These are phyloP conservation scores for Phaeosphaeriaceae sp. DNA, from an alignment of 2,329 filamentous ascomycete species.

Conservation along the genomic window DNA sequence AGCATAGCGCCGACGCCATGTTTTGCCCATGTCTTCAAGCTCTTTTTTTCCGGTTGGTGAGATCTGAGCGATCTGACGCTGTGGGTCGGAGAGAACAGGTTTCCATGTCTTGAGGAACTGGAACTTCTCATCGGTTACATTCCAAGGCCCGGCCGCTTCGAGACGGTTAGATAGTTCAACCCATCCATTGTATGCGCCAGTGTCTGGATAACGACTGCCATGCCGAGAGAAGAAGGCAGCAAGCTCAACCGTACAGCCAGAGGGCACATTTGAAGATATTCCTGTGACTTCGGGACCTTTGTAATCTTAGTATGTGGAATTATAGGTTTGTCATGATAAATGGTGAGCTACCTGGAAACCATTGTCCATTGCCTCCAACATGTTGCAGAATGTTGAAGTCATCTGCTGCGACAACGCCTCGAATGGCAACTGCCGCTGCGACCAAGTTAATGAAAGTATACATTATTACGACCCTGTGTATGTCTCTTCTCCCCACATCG, in stretches of 20 bases:
- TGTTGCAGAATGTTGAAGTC: slow-evolving; percentile 44
- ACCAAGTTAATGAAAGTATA: slow-evolving; percentile 22
- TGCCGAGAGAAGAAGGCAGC: slow-evolving; percentile 66
- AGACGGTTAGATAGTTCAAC: slow-evolving; percentile 54
- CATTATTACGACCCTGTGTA: slow-evolving; percentile 14
- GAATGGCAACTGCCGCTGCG: slow-evolving; percentile 16
- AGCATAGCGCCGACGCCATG: slow-evolving; percentile 53
- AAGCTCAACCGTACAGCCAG: slow-evolving; percentile 65
- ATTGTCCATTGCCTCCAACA: slow-evolving; percentile 50
- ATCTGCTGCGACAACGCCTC: slow-evolving; percentile 17
- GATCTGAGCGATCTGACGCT: slow-evolving; percentile 63
- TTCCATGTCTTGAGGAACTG: slow-evolving; percentile 66
- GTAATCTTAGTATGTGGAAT: background rate
- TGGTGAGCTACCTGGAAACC: slow-evolving; percentile 36
- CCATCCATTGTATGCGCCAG: slow-evolving; percentile 66
- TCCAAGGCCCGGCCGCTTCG: slow-evolving; percentile 58
- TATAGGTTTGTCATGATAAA: background rate
- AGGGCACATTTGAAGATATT: slow-evolving; percentile 62
- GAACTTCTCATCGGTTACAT: slow-evolving; percentile 57
- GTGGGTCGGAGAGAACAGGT: slow-evolving; percentile 62
- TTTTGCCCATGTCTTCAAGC: slow-evolving; percentile 62
- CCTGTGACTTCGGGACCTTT: slow-evolving; percentile 62
- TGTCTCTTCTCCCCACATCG: background rate
- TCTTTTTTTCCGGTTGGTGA: slow-evolving; percentile 70
- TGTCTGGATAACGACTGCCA: slow-evolving; percentile 68